Evolutionary conservation across 1,284 basidiomycete species (phyloP).

Genomic region (Fomitopsis palustris): DNA sequence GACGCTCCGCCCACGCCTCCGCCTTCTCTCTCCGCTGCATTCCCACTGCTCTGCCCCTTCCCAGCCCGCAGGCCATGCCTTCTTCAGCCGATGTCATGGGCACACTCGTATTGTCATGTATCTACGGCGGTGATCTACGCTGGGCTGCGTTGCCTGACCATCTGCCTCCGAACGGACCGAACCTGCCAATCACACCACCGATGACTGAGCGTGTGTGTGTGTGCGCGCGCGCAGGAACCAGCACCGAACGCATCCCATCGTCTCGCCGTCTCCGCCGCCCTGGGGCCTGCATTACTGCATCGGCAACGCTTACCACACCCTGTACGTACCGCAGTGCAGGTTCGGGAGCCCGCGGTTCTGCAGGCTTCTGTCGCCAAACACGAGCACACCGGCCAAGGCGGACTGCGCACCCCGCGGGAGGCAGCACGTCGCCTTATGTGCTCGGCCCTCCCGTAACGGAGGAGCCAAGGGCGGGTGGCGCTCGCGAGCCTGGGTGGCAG

Average conservation of each 20-base stretch:
- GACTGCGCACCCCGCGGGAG: background rate
- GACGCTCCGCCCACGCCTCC: background rate
- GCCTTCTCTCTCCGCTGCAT: background rate
- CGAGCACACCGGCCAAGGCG: background rate
- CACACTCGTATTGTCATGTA: background rate
- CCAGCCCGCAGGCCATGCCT: background rate
- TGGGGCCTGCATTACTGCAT: background rate
- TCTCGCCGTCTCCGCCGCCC: background rate
- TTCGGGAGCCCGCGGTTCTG: background rate
- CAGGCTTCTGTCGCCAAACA: background rate
- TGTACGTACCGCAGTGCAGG: background rate
- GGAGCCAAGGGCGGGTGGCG: too few relatives aligned
- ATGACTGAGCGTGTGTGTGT: background rate
- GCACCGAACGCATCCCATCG: too few relatives aligned
- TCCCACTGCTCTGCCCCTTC: background rate
- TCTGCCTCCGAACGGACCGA: background rate
- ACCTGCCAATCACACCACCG: background rate
- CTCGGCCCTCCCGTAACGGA: background rate
- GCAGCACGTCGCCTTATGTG: background rate
- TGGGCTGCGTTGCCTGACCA: background rate
- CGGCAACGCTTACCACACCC: background rate
- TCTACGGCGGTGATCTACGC: background rate
- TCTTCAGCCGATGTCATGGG: background rate
- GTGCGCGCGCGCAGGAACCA: background rate
- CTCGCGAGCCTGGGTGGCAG: background rate